phyloP scores from a whole-genome alignment of 495 filamentous ascomycete species.

The Parmelia sp. region DNA sequence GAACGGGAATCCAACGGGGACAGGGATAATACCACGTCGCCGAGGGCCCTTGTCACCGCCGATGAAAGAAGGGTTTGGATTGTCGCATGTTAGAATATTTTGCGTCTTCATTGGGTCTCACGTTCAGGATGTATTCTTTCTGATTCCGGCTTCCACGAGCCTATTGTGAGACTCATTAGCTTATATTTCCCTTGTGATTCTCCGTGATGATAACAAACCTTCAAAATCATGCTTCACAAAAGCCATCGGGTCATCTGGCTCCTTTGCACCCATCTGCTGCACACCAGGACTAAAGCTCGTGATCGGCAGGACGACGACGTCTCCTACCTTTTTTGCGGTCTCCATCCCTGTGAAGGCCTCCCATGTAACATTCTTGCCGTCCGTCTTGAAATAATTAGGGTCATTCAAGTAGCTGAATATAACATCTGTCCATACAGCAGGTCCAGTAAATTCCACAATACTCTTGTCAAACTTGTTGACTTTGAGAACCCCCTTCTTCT shows the following conservation, averaged over 20 bases:
- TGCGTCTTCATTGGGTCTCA: conserved; percentile 9
- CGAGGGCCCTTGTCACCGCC: neutral
- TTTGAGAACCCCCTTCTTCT: conserved; percentile 60
- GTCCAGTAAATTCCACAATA: conserved; percentile 95
- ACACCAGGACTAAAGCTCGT: conserved; percentile 97
- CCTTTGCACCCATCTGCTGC: conserved; percentile 86
- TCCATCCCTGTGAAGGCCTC: conserved; percentile 85
- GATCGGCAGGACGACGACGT: conserved; percentile 90
- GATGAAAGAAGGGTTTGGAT: neutral
- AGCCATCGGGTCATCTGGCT: conserved; percentile 89
- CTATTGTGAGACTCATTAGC: conserved; percentile 35
- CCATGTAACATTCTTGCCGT: conserved; percentile 66
- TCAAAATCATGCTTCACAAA: conserved; percentile 97
- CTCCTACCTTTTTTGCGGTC: conserved; percentile 75
- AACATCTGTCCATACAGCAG: conserved; percentile 88
- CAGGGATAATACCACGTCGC: neutral
- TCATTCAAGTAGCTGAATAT: conserved; percentile 94
- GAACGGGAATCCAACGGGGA: neutral
- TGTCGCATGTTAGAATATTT: neutral
- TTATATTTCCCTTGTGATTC: neutral
- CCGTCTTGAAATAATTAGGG: conserved; percentile 79
- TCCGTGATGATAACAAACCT: conserved; percentile 47
- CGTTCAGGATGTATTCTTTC: conserved; percentile 34
- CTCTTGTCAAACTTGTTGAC: conserved; percentile 61
- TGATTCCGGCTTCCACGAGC: conserved; percentile 72